A percentile compares a stretch with the other conserved stretches of the same genome.
Conservation (phyloP, 2,329 filamentous ascomycete genomes). For the Thielaviopsis populi region DNA sequence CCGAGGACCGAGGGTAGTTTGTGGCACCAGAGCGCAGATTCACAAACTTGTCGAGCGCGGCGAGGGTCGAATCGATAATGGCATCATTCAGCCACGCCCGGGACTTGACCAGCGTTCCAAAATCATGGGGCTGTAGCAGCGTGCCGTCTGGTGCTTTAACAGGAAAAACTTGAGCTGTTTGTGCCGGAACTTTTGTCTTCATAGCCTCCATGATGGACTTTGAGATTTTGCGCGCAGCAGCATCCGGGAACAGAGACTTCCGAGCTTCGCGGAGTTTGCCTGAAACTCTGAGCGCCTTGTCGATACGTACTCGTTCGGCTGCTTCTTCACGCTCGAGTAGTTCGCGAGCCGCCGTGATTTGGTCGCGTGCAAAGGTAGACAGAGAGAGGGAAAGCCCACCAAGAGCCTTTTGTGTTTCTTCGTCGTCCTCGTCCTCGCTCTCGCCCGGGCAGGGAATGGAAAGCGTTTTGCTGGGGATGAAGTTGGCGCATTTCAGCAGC, state of each 20-base stretch:
- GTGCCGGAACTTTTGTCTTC: not conserved
- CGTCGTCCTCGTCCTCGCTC: slow-evolving; percentile 2
- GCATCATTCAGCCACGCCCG: slow-evolving; percentile 63
- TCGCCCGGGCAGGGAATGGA: not conserved
- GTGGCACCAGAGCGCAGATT: slow-evolving; percentile 41
- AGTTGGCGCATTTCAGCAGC: slow-evolving; percentile 7
- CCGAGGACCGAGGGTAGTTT: slow-evolving; percentile 29
- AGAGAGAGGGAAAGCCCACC: not conserved
- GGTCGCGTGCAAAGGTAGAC: not conserved
- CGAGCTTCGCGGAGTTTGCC: slow-evolving; percentile 6
- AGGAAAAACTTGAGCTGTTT: slow-evolving; percentile 4
- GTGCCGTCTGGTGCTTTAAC: slow-evolving; percentile 6
- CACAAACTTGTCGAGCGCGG: slow-evolving; percentile 43
- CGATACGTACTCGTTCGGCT: not conserved
- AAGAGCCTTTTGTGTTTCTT: not conserved
- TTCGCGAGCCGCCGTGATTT: slow-evolving; percentile 6
- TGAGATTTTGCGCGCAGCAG: not conserved
- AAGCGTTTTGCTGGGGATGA: not conserved
- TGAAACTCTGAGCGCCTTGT: not conserved
- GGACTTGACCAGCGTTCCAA: slow-evolving; percentile 43
- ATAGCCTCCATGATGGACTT: not conserved
- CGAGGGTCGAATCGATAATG: slow-evolving; percentile 52
- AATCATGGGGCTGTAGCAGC: slow-evolving; percentile 34
- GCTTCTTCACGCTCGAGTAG: not conserved
- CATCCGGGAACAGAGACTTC: not conserved